Conservation (phyloP, 345 rosid species). For the Mallotus nudiflorus region DNA sequence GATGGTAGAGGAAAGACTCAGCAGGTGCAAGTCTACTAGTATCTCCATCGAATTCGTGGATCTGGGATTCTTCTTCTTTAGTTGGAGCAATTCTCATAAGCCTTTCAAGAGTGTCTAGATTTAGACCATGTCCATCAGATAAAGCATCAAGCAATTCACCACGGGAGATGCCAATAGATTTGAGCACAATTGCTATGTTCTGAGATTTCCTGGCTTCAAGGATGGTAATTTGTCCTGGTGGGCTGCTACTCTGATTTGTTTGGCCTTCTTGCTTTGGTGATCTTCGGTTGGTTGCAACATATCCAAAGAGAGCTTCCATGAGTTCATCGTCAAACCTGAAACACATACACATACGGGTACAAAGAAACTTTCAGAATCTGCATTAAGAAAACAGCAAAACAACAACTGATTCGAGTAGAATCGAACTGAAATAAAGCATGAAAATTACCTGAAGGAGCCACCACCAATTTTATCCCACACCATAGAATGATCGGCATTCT, state of each 20-base stretch:
- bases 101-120: slow-evolving; percentile 64
- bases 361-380: not conserved
- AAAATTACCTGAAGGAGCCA: slow-evolving; percentile 77
- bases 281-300: slow-evolving; percentile 52
- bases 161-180: slow-evolving; percentile 58
- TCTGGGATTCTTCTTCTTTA: slow-evolving; percentile 57
- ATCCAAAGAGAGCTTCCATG: slow-evolving; percentile 94
- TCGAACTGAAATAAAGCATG: not conserved
- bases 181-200: slow-evolving; percentile 76
- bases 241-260: slow-evolving; percentile 18
- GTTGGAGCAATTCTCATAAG: slow-evolving; percentile 68
- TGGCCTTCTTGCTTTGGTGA: slow-evolving; percentile 27
- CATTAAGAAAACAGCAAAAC: not conserved
- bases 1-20: slow-evolving; percentile 66
- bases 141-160: slow-evolving; percentile 58
- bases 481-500: slow-evolving; percentile 67
- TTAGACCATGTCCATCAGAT: slow-evolving; percentile 53
- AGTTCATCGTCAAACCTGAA: slow-evolving; percentile 76
- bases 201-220: slow-evolving; percentile 80
- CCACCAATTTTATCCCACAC: slow-evolving; percentile 83
- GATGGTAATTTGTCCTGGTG: slow-evolving; percentile 47
- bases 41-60: slow-evolving; percentile 62
- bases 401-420: not conserved
- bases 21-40: slow-evolving; percentile 58
- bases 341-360: not conserved